Base-by-base conservation (phyloP, 2,329 filamentous ascomycete genomes). In the Hymenoscyphus fructigenus region DNA sequence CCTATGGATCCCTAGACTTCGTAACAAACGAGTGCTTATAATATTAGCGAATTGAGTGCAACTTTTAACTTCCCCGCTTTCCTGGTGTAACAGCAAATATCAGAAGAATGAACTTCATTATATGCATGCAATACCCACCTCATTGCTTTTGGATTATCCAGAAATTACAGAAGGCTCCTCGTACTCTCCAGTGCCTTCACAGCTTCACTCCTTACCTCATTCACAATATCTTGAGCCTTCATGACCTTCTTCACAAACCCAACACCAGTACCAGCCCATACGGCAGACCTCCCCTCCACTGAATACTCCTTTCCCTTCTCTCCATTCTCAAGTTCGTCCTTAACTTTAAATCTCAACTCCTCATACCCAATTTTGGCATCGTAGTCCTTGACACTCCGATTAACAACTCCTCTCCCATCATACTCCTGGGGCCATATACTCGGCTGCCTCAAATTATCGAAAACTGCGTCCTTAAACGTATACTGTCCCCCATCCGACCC, bases 241-340 rank as follows among this genome's bases (percentile, higher is more conserved):
- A 79, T 79, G 0, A 85, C 77, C 47, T 80, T 75, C 57, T 75
- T 83, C 1, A 88, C 79, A 66, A 89, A 76, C 0, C 87, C 87
- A 15, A 89, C 83, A 0, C 81, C 86, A 23, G 83, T 84, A 3
- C 87, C 87, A 15, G 85, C 86, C 79, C 88, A 90, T 10, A 85
- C 85, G 4, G 84, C 86, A 78, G 88, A 77, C 65, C 86, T 79
- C 3, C 81, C 84, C 10, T 81, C 44, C 9, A 68, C 74, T 28
- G 84, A 85, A 83, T 84, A 83, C 59, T 83, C 79, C 17, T 74
- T 76, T 63, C 76, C 78, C 70, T 79, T 74, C 71, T 82, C 70
- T 47, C 84, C 85, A 12, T 47, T 47, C 23, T 71, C 68, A 29
- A 68, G 67, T 74, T 83, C 82, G 32, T 79, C 65, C 36, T 71